Evolutionary conservation across 2,329 filamentous ascomycete species (phyloP).

Genomic region (Nigrospora sphaerica): DNA sequence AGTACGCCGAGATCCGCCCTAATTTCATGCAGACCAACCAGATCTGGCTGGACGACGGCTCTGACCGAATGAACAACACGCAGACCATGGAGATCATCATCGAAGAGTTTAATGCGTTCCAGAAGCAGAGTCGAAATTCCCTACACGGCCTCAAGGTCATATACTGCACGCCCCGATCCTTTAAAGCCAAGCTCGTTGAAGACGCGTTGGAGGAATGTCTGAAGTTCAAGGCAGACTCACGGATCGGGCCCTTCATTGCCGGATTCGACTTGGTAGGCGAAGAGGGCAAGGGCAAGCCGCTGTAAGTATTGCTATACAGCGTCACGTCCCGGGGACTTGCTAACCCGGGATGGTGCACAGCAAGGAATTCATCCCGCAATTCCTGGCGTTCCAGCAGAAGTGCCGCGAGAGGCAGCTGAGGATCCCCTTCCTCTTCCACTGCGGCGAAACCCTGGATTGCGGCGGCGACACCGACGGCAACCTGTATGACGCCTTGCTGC

Average conservation of each 20-base stretch:
- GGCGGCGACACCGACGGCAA: constrained; percentile 61
- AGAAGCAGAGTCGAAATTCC: background rate
- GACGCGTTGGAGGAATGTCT: constrained; percentile 46
- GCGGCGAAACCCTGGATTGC: constrained; percentile 65
- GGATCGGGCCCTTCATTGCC: constrained; percentile 45
- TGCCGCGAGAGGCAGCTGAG: constrained; percentile 38
- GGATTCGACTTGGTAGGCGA: constrained; percentile 56
- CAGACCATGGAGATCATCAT: constrained; percentile 46
- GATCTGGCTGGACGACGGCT: constrained; percentile 41
- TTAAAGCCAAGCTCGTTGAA: constrained; percentile 35
- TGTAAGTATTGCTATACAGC: constrained; percentile 10
- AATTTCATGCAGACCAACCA: constrained; percentile 50
- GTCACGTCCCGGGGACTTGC: too few relatives aligned
- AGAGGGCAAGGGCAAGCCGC: constrained; percentile 44
- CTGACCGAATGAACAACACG: constrained; percentile 33
- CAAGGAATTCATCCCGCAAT: constrained; percentile 39
- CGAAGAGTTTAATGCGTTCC: constrained; percentile 38
- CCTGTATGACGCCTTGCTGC: constrained; percentile 58
- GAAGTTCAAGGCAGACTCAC: constrained; percentile 34
- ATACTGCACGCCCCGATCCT: constrained; percentile 53
- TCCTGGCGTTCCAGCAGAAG: constrained; percentile 38
- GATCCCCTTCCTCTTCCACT: constrained; percentile 71
- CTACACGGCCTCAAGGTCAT: constrained; percentile 47
- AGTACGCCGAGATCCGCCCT: constrained; percentile 54
- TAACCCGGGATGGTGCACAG: too few relatives aligned